Percentiles rank a stretch among this genome's conserved stretches.
These are phyloP conservation scores for Phanerodontia chrysosporium DNA, from an alignment of 768 basidiomycete genomes.

Conservation along the genomic window DNA sequence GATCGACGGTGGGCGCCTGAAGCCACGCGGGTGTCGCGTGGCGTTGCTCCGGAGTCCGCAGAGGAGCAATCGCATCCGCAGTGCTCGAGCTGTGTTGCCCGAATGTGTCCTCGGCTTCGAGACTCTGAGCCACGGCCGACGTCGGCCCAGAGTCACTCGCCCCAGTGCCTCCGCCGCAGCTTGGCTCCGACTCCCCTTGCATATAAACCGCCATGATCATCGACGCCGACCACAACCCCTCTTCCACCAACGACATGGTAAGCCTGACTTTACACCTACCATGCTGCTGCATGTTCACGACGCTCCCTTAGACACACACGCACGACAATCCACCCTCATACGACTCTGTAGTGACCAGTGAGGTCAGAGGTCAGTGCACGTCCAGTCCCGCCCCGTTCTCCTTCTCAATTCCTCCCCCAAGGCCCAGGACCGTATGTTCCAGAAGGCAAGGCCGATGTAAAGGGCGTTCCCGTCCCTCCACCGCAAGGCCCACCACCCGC, in stretches of 20 bases:
- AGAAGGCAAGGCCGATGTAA: constrained; percentile 12
- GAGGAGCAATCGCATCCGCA: not conserved
- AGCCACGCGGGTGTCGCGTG: not conserved
- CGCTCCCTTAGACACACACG: constrained; percentile 1
- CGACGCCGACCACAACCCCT: not conserved
- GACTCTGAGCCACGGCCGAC: not conserved
- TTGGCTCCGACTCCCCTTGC: not conserved
- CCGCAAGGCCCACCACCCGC: not conserved
- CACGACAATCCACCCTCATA: constrained; percentile 27
- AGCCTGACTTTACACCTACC: not conserved
- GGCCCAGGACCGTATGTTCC: constrained; percentile 19
- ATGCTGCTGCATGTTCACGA: not conserved
- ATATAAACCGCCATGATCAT: constrained; percentile 3
- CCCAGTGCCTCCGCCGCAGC: not conserved
- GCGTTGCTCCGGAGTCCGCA: not conserved
- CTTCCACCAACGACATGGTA: constrained; percentile 5
- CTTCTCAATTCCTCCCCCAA: not conserved
- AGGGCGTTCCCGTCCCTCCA: constrained; percentile 18
- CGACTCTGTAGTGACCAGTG: constrained; percentile 19
- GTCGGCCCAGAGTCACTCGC: not conserved
- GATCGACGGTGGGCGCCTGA: not conserved
- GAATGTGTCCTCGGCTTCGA: no score
- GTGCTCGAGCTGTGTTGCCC: not conserved
- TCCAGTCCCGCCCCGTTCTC: not conserved
- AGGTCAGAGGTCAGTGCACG: constrained; percentile 12